Base-by-base conservation (phyloP, 768 basidiomycete genomes). In the Trichaptum fuscoviolaceum region DNA sequence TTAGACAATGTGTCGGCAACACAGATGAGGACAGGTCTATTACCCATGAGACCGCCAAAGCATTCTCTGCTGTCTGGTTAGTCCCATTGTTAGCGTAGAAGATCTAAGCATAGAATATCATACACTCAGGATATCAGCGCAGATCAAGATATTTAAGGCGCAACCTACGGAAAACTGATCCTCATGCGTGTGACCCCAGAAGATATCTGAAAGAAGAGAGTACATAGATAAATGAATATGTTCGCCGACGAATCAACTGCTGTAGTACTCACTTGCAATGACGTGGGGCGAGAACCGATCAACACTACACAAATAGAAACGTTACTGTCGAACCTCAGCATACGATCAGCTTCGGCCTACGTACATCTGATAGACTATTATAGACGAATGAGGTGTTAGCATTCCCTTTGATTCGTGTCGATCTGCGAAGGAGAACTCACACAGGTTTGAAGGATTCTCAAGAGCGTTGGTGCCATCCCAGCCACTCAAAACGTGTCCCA, bases 251-350 rank as follows among this genome's bases (percentile, higher is more conserved):
- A 52, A 20, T 52, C 20, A 20, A 52, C 42, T 52, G 42, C 42
- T 52, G 65, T 18, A 63, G 57, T 60, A 81, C 87, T 58, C 64
- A 89, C 87, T 88, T 58, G 89, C 87, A 68, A 91, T 88, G 65
- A 91, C 89, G 70, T 91, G 90, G 34, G 89, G 89, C 8, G 89
- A 87, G 75, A 82, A 91, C n/a, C 89, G 87, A 70, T 91, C 89
- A 65, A 91, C 85, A 65, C 89, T 90, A 63, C 57, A 35, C 58
- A 24, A 20, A 17, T 18, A 17, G 10, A 61, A 12, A 17, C 30
- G 24, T 61, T 34, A 61, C 23, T 61, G 27, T 52, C 42, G 15
- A 52, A 12, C 10, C 10, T 20, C 15, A 15, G 42, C 12, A 5
- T 52, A 30, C 36, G 23, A 58, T 25, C 7, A 18, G 25, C 26